Conservation (phyloP, 495 filamentous ascomycete species). For the Aspergillus diversus region DNA sequence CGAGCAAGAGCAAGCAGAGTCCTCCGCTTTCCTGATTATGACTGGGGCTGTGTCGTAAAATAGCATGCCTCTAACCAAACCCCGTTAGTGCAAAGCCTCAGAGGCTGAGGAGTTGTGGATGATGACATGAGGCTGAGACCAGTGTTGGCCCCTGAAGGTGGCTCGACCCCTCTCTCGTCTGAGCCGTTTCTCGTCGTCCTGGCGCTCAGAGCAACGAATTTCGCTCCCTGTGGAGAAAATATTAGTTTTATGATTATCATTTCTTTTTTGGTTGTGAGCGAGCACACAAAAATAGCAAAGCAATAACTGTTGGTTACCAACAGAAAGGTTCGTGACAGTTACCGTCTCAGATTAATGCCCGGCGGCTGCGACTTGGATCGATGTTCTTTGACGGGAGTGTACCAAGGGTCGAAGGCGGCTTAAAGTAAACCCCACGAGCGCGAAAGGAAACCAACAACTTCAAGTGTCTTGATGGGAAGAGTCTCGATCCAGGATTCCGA, state of each 20-base stretch:
- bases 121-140: slow-evolving; percentile 1
- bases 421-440: not conserved
- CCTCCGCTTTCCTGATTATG: not conserved
- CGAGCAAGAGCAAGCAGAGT: no score
- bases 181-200: not conserved
- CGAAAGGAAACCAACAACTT: not conserved
- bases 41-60: slow-evolving; percentile 8
- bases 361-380: slow-evolving; percentile 19
- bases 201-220: slow-evolving; percentile 3
- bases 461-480: not conserved
- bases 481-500: not conserved
- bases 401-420: no score
- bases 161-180: not conserved
- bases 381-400: not conserved
- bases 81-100: not conserved
- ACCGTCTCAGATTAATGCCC: slow-evolving; percentile 17
- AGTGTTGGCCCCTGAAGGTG: not conserved
- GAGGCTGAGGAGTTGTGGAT: not conserved
- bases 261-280: slow-evolving; percentile 1
- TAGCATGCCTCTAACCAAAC: not conserved
- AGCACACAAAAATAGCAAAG: slow-evolving; percentile 5
- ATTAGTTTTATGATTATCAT: slow-evolving; percentile 15
- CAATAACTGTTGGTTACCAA: slow-evolving; percentile 21
- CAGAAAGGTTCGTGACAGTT: slow-evolving; percentile 18
- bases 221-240: not conserved